Evolutionary conservation across 225 moss, liverwort and hornwort species (phyloP).

Genomic region (Lunularia cruciata): DNA sequence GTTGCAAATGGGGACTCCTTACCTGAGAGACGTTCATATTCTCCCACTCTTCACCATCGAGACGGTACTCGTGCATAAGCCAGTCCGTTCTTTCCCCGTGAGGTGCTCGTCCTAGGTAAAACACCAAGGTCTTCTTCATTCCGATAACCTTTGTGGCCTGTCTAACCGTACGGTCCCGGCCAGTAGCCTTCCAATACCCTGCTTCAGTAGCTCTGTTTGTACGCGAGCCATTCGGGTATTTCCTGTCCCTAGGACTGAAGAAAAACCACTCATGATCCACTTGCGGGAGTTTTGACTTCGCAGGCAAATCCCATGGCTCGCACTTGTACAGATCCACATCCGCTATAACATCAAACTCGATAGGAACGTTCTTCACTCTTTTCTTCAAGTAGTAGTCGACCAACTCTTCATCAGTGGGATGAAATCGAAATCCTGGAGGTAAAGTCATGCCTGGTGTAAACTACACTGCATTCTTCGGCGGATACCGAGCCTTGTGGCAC

Average conservation of each 20-base stretch:
- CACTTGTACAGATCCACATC: slow-evolving; percentile 85
- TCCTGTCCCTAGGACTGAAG: slow-evolving; percentile 83
- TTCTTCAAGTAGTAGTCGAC: slow-evolving; percentile 71
- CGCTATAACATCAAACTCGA: slow-evolving; percentile 64
- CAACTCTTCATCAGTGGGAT: slow-evolving; percentile 80
- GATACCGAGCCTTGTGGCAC: no score
- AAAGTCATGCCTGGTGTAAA: slow-evolving; percentile 34
- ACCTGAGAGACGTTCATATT: slow-evolving; percentile 40
- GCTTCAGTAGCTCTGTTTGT: slow-evolving; percentile 78
- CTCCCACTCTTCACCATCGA: slow-evolving; percentile 69
- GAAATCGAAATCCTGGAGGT: slow-evolving; percentile 82
- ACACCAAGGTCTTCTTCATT: slow-evolving; percentile 94
- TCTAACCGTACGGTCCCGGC: slow-evolving; percentile 63
- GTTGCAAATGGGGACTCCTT: neutral
- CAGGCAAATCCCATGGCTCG: slow-evolving; percentile 87
- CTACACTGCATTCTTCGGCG: slow-evolving; percentile 19
- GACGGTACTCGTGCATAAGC: slow-evolving; percentile 95
- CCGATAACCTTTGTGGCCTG: slow-evolving; percentile 39
- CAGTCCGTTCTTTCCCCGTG: slow-evolving; percentile 74
- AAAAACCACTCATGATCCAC: slow-evolving; percentile 90
- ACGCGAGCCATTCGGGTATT: slow-evolving; percentile 80
- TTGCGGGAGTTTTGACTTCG: slow-evolving; percentile 46
- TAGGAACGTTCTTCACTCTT: slow-evolving; percentile 49
- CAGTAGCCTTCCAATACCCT: slow-evolving; percentile 95
- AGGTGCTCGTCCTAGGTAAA: slow-evolving; percentile 78